These are phyloP conservation scores for Vigna radiata DNA, from an alignment of 306 rosid genomes.

Conservation along the genomic window DNA sequence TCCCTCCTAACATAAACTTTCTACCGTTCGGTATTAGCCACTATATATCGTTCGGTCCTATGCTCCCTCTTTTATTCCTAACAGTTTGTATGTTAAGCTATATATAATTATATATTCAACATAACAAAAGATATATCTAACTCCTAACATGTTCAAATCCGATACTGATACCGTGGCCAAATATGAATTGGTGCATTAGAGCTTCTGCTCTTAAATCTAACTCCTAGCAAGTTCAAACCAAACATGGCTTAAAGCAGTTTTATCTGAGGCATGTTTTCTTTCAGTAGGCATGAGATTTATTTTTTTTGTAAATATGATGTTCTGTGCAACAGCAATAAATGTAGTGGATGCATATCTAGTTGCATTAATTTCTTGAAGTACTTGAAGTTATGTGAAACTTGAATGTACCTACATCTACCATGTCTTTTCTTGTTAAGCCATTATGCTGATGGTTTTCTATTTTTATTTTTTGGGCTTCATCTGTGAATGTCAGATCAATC, in stretches of 20 bases:
- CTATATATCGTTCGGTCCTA: too few relatives aligned
- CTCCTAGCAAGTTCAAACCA: neutral
- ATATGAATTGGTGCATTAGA: neutral
- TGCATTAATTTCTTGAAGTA: conserved; percentile 4
- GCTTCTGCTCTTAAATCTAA: neutral
- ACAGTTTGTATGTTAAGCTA: too few relatives aligned
- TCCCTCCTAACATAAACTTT: too few relatives aligned
- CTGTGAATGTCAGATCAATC: conserved; percentile 63
- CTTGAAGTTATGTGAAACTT: conserved; percentile 9
- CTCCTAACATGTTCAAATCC: neutral
- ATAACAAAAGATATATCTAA: neutral
- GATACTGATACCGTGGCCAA: neutral
- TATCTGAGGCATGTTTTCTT: conserved; percentile 3
- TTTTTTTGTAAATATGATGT: conserved; percentile 2
- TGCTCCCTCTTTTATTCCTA: too few relatives aligned
- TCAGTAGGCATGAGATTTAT: neutral
- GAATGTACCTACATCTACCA: neutral
- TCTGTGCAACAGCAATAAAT: conserved; percentile 15
- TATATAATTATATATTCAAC: neutral
- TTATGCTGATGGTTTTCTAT: conserved; percentile 21
- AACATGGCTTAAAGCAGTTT: neutral
- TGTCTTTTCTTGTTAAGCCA: conserved; percentile 19
- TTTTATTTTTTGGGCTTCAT: conserved; percentile 21
- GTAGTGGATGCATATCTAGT: conserved; percentile 17
- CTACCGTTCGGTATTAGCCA: too few relatives aligned